Evolutionary conservation across 495 filamentous ascomycete genomes (phyloP), one percentile per base, ranked within the genome.

Genomic region (Hypoxylon cercidicola): DNA sequence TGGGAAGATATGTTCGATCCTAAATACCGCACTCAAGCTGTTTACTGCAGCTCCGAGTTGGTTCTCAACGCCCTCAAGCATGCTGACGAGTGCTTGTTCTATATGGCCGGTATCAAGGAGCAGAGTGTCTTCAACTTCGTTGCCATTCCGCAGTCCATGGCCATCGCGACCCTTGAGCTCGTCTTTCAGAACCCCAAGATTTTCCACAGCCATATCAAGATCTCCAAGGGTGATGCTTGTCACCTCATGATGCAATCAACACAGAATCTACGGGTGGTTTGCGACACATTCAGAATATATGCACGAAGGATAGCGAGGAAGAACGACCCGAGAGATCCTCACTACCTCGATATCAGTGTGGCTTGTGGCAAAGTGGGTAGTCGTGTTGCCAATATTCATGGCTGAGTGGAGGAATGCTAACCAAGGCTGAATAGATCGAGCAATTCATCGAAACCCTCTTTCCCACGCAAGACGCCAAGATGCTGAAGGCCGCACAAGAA

Each of bases 71-170:
- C 93, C 16, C 84, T 99, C 45, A 83, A 86, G 73, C 93, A 97
- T 65, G 92, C 87, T 25, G 92, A 96, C 62, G 92, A 98, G 68
- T 97, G 93, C 77, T 79, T 99, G 8, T 98, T 93, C 81, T 99
- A 99, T 81, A 90, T 99, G 78, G 96, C 96, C 19, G 96, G 93
- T 18, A 84, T 98, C 43, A 91, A 90, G 58, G 95, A 99, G 75
- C 95, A 98, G 79, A 95, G 91, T 74, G 93, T 97, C n/a, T 99
- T 99, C 89, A 98, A 99, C 82, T 99, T 99, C 74, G 92, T 92
- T 41, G 94, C 96, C 41, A 99, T 99, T 68, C 95, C 95, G n/a
- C 95, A 99, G 77, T 81, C 88, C 60, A 99, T 99, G 95, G 95
- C 96, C 23, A 97, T 99, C 76, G 94, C 95, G 2, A 98, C 94